Conservation (phyloP, 371 early-diverging fungal species). For the Mortierella polycephala region DNA sequence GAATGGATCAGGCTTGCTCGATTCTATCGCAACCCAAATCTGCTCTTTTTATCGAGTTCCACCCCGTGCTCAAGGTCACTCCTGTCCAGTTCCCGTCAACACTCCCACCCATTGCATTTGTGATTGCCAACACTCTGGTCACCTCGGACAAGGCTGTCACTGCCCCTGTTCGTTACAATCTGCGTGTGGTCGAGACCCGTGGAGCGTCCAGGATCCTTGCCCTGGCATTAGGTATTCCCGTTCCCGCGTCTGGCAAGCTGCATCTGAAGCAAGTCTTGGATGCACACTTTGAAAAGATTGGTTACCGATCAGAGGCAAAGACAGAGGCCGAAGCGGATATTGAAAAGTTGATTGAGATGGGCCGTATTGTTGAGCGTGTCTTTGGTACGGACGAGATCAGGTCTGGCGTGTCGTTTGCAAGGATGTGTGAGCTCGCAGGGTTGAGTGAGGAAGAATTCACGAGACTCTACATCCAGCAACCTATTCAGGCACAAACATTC, state of each 20-base stretch:
- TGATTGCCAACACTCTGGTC: constrained; percentile 92
- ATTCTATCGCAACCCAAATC: constrained; percentile 77
- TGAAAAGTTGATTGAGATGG: constrained; percentile 62
- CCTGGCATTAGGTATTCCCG: constrained; percentile 60
- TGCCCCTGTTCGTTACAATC: constrained; percentile 90
- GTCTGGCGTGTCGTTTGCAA: constrained; percentile 69
- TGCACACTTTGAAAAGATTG: constrained; percentile 60
- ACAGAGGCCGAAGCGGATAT: constrained; percentile 57
- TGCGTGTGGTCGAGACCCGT: constrained; percentile 94
- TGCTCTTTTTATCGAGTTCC: constrained; percentile 88
- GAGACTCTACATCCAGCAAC: constrained; percentile 71
- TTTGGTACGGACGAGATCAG: constrained; percentile 60
- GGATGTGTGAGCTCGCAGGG: constrained; percentile 71
- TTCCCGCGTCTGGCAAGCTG: constrained; percentile 60
- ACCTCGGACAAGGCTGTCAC: constrained; percentile 90
- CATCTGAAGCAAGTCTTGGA: constrained; percentile 76
- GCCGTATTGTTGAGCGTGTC: constrained; percentile 47
- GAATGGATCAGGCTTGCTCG: constrained; percentile 95
- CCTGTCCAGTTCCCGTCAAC: constrained; percentile 72
- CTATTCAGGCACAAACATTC: constrained; percentile 78
- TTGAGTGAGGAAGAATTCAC: constrained; percentile 65
- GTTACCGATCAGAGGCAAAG: constrained; percentile 31
- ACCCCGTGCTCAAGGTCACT: constrained; percentile 75
- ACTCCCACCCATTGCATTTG: constrained; percentile 73
- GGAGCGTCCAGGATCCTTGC: constrained; percentile 81